phyloP scores from a whole-genome alignment of 768 basidiomycete species.

The Lanmaoa rubissima region DNA sequence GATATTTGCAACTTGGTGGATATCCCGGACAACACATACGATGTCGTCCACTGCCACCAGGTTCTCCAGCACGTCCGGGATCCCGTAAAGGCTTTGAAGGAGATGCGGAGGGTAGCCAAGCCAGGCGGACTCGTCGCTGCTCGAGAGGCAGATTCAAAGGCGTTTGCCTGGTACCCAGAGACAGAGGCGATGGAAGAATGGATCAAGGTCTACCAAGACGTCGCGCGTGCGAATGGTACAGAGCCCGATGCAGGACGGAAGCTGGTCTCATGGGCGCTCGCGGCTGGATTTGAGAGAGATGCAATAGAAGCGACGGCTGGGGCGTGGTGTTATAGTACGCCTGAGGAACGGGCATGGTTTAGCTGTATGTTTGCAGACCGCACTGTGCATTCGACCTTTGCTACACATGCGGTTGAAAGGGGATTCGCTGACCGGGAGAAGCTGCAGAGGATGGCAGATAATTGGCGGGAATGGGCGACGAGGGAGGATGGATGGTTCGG shows the following conservation, averaged over 20 bases:
- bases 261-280: constrained; percentile 37
- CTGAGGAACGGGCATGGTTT: constrained; percentile 40
- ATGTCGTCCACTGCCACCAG: constrained; percentile 50
- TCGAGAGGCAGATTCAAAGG: constrained; percentile 40
- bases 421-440: constrained; percentile 25
- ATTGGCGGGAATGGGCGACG: constrained; percentile 32
- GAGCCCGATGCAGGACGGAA: constrained; percentile 41
- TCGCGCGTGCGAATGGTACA: constrained; percentile 33
- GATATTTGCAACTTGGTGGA: constrained; percentile 38
- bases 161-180: constrained; percentile 38
- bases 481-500: constrained; percentile 36
- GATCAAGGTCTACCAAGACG: constrained; percentile 8
- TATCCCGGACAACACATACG: constrained; percentile 40
- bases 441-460: constrained; percentile 19
- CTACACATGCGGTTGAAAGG: constrained; percentile 28
- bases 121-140: constrained; percentile 45
- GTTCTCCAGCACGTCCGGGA: constrained; percentile 48
- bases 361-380: constrained; percentile 40
- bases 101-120: constrained; percentile 49
- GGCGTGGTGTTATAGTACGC: constrained; percentile 37
- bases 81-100: constrained; percentile 39
- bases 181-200: constrained; percentile 32
- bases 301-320: constrained; percentile 31
- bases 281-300: constrained; percentile 34
- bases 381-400: constrained; percentile 33